phyloP scores from a whole-genome alignment of 176 grass and related monocot genomes.

The Oryza glumipatula region DNA sequence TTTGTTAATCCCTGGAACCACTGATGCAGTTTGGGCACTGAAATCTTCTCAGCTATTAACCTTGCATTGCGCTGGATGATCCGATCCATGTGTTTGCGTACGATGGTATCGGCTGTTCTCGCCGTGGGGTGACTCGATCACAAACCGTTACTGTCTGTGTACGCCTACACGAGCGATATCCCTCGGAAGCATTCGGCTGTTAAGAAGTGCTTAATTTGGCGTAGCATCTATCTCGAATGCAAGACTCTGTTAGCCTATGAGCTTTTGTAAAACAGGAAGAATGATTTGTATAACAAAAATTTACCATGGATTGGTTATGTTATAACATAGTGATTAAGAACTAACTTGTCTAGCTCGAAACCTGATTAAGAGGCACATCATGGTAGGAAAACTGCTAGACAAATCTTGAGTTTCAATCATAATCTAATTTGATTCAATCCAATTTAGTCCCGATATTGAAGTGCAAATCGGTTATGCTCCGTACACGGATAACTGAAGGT shows the following conservation, averaged over 20 bases:
- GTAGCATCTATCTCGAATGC: not conserved
- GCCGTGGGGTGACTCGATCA: not conserved
- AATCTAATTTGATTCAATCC: too few relatives aligned
- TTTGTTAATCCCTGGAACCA: not conserved
- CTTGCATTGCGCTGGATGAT: constrained; percentile 7
- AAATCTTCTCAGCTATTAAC: not conserved
- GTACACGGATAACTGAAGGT: too few relatives aligned
- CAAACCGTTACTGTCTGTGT: not conserved
- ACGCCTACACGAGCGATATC: not conserved
- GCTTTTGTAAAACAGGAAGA: constrained; percentile 21
- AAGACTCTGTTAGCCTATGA: not conserved
- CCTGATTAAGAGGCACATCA: not conserved
- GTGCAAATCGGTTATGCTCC: too few relatives aligned
- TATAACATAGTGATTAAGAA: not conserved
- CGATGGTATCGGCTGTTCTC: not conserved
- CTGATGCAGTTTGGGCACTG: not conserved
- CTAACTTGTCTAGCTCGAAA: not conserved
- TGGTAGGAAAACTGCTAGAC: too few relatives aligned
- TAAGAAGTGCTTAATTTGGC: not conserved
- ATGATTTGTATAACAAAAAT: not conserved
- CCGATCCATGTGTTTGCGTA: not conserved
- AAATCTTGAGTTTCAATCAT: too few relatives aligned
- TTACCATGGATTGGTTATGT: not conserved
- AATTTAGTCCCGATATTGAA: too few relatives aligned
- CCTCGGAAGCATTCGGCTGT: not conserved